Evolutionary conservation across 441 rosid species (phyloP).

Genomic region (Omphalea diandra): DNA sequence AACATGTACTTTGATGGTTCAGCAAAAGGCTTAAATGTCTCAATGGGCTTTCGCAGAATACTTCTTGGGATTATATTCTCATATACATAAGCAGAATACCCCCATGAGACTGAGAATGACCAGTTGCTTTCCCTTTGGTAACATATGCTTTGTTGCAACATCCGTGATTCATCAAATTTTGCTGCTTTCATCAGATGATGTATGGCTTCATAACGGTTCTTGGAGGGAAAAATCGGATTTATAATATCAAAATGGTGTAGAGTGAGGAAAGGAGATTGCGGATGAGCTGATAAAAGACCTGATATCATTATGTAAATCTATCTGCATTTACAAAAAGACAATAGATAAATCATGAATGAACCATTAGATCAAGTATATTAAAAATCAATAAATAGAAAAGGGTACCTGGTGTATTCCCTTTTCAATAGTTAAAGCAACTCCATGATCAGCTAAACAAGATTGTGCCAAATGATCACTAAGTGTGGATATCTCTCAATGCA

Average conservation of each 20-base stretch:
- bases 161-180: slow-evolving; percentile 49
- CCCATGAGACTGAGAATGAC: slow-evolving; percentile 75
- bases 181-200: slow-evolving; percentile 57
- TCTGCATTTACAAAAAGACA: slow-evolving; percentile 42
- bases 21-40: slow-evolving; percentile 56
- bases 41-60: slow-evolving; percentile 39
- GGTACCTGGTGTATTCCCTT: slow-evolving; percentile 65
- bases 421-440: slow-evolving; percentile 34
- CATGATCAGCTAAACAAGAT: slow-evolving; percentile 55
- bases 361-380: too few relatives aligned
- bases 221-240: slow-evolving; percentile 64
- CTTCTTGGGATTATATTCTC: slow-evolving; percentile 53
- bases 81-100: slow-evolving; percentile 52
- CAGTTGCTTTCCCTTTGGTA: slow-evolving; percentile 43
- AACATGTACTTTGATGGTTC: slow-evolving; percentile 47
- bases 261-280: slow-evolving; percentile 47
- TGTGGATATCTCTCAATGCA: slow-evolving; percentile 55
- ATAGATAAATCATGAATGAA: too few relatives aligned
- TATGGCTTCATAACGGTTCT: slow-evolving; percentile 38
- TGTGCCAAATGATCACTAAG: slow-evolving; percentile 43
- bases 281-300: slow-evolving; percentile 71
- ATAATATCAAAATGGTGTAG: slow-evolving; percentile 65
- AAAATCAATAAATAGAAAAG: neutral
- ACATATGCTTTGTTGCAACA: slow-evolving; percentile 61
- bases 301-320: slow-evolving; percentile 64